A percentile compares a stretch with the other conserved stretches of the same genome.
Conservation (phyloP, 1,284 basidiomycete species). For the Cutaneotrichosporon mucoides region DNA sequence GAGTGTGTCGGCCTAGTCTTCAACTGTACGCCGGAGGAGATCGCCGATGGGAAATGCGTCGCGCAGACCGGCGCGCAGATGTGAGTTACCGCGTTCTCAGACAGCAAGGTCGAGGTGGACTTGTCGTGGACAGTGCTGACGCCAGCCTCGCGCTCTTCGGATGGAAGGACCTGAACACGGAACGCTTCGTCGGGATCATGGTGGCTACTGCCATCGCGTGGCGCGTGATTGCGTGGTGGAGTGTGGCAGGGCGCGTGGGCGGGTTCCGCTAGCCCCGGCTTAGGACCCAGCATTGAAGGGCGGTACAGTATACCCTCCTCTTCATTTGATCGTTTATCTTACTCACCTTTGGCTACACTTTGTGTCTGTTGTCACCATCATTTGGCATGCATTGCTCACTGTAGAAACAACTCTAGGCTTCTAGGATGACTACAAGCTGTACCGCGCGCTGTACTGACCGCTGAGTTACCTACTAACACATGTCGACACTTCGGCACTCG, state of each 20-base stretch:
- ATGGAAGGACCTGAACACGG: conserved; percentile 42
- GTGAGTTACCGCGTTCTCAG: conserved; percentile 23
- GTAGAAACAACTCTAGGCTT: no score
- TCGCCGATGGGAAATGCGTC: conserved; percentile 46
- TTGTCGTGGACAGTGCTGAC: conserved; percentile 7
- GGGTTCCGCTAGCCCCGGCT: conserved; percentile 21
- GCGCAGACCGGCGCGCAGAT: conserved; percentile 49
- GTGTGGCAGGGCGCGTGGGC: conserved; percentile 25
- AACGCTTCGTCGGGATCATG: conserved; percentile 46
- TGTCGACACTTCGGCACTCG: no score
- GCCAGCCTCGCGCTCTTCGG: conserved; percentile 37
- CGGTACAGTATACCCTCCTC: no score
- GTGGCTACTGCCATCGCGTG: conserved; percentile 41
- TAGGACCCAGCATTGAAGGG: no score
- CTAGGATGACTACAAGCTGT: no score
- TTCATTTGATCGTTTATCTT: no score
- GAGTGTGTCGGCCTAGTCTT: conserved; percentile 47
- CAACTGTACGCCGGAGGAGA: conserved; percentile 41
- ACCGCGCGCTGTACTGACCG: no score
- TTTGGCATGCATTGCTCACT: no score
- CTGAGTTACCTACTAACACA: no score
- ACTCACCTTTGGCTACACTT: no score
- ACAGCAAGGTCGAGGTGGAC: no score
- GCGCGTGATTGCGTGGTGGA: conserved; percentile 36
- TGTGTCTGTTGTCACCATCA: no score